These are phyloP conservation scores for Anacardium occidentale DNA, from an alignment of 345 rosid species.

Conservation along the genomic window DNA sequence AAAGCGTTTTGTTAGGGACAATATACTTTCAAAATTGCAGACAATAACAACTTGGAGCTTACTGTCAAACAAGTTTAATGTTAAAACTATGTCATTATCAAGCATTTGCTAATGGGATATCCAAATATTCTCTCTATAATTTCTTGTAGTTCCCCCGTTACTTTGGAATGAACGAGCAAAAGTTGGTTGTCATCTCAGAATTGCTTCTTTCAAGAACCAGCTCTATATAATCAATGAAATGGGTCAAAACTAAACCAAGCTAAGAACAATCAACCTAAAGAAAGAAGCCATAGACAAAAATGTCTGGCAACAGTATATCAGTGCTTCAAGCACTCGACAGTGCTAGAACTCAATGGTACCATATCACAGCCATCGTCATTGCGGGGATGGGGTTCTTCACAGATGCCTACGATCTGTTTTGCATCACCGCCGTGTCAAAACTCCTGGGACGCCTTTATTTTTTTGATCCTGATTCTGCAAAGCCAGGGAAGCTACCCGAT, in stretches of 20 bases:
- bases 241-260: not conserved
- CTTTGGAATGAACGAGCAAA: slow-evolving; percentile 19
- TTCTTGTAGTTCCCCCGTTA: slow-evolving; percentile 25
- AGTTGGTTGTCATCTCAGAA: not conserved
- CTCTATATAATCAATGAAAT: slow-evolving; percentile 6
- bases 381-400: slow-evolving; percentile 87
- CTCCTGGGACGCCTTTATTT: slow-evolving; percentile 72
- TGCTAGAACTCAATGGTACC: slow-evolving; percentile 64
- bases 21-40: not conserved
- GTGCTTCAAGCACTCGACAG: slow-evolving; percentile 61
- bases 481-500: slow-evolving; percentile 44
- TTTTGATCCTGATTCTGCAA: slow-evolving; percentile 28
- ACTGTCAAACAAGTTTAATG: slow-evolving; percentile 1
- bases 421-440: slow-evolving; percentile 56
- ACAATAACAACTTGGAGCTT: not conserved
- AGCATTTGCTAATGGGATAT: slow-evolving; percentile 23
- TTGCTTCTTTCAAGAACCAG: not conserved
- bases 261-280: not conserved
- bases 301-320: slow-evolving; percentile 26
- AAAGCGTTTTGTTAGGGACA: not conserved
- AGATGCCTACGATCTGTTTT: slow-evolving; percentile 76
- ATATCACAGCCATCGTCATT: slow-evolving; percentile 55
- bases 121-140: slow-evolving; percentile 1
- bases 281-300: slow-evolving; percentile 13
- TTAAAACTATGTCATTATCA: not conserved